Evolutionary conservation across 331 rosid species (phyloP), one percentile per base, ranked within the genome.

Genomic region (Dryas integrifolia): DNA sequence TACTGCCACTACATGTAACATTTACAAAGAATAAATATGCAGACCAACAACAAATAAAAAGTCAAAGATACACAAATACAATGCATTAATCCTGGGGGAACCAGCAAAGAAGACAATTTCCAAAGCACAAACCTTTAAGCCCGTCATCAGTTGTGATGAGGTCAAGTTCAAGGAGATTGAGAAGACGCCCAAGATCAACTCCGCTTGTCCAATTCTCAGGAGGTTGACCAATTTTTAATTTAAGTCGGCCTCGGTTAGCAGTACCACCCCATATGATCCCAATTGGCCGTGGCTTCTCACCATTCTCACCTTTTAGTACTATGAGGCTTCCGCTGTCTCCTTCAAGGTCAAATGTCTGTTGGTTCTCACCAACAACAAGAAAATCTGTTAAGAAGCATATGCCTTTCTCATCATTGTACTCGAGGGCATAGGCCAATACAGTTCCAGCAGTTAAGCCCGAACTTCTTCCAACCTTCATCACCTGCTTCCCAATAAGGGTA

Each of bases 161-260:
- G 82, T 95, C 96, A 43, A 95, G 97, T 83, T 95, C 98, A 75
- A 95, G 98, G 74, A 95, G 92, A 74, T 84, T 87, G 70, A 95
- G 97, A 76, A 95, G 96, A 16, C 97, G 96, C 62, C 98, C 96
- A 0, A 95, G 98, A 85, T 95, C 96, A 63, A 95, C 98, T 56
- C 98, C 98, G 73, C 98, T 95, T 1, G 98, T 95, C 98, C 98
- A 95, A 84, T 95, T 95, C 86, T 95, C 98, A 7, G 98, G 98
- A 80, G 98, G 96, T 71, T 82, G 96, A 55, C 98, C 98, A 14
- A 95, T 66, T 87, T 89, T 95, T 51, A 95, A 81, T 76, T 95
- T 95, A 43, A 95, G 96, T 61, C 98, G 91, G 47, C 98, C 98
- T 72, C 98, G 88, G 76, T 95, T 89, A 61, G 98, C 98, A 60